Conservation (phyloP, 768 basidiomycete genomes). For the Hericium coralloides region DNA sequence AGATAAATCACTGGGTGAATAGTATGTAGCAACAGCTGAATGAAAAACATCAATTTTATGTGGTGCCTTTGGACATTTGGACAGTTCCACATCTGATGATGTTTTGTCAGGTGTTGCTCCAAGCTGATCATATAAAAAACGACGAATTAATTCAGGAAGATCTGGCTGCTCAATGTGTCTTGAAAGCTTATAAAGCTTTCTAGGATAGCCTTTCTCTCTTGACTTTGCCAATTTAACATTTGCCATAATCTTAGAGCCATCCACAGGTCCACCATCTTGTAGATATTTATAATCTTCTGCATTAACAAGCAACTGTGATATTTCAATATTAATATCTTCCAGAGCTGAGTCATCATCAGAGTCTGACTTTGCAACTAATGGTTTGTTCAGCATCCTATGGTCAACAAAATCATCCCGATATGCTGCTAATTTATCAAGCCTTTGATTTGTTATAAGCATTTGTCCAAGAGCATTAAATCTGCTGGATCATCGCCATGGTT, state of each 20-base stretch:
- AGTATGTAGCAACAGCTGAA: conserved; percentile 18
- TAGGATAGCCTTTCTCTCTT: conserved; percentile 4
- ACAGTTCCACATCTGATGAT: neutral
- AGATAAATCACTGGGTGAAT: conserved; percentile 21
- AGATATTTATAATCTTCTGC: neutral
- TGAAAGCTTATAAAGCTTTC: neutral
- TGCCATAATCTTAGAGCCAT: neutral
- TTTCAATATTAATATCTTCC: neutral
- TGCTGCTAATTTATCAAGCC: no score
- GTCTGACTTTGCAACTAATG: neutral
- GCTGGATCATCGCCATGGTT: conserved; percentile 15
- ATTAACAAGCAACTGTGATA: neutral
- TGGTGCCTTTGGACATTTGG: neutral
- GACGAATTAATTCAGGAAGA: neutral
- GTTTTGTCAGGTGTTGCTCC: neutral
- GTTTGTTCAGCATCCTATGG: neutral
- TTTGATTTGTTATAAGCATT: conserved; percentile 13
- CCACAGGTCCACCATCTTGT: no score
- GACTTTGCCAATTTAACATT: neutral
- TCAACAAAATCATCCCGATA: neutral
- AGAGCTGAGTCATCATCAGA: neutral
- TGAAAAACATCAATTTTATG: conserved; percentile 13
- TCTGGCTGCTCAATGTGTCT: neutral
- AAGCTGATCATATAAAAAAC: conserved; percentile 11
- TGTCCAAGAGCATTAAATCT: conserved; percentile 12